Base-by-base conservation (phyloP, 441 rosid genomes). In the Mallotus japonicus region DNA sequence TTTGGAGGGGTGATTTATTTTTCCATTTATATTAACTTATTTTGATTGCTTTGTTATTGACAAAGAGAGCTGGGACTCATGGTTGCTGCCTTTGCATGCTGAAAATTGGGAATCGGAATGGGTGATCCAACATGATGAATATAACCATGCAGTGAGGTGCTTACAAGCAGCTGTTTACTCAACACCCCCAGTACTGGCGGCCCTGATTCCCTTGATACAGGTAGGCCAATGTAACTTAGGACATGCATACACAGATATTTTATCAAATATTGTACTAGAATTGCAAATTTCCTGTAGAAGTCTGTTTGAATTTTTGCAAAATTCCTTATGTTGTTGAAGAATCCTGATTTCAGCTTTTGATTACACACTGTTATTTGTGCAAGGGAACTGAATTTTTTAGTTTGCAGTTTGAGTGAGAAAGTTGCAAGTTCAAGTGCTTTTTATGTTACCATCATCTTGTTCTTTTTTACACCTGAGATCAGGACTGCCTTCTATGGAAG, bases 121-220 rank as follows among this genome's bases (percentile, higher is more conserved):
- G 69, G 77, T 74, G 68, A 76, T 80, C 59, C 84, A 81, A 51
- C 81, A 77, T 79, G 81, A 83, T 65, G 74, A 82, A 62, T 88
- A 85, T 71, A 83, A 81, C 73, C 86, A 87, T 34, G 94, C 97
- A 7, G 70, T 92, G 73, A 87, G 83, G 85, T 76, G 84, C 83
- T 63, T 94, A 61, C 87, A 69, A 63, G 77, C 75, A 68, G 87
- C 93, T 73, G 75, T 88, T 64, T 46, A 76, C 74, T 82, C 88
- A 15, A 81, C 82, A 4, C 78, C 77, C 17, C 78, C 82, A 51
- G 71, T 79, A 37, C 71, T 86, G 60, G 84, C 80, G n/a, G 95
- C 92, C 37, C 81, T 94, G 58, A 89, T 86, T 84, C 95, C 99
- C 58, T 82, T 94, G 79, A 71, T 86, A 73, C 92, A 94, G 90